Base-by-base conservation (phyloP, 2,329 filamentous ascomycete genomes). In the Diplocarpon rosae region DNA sequence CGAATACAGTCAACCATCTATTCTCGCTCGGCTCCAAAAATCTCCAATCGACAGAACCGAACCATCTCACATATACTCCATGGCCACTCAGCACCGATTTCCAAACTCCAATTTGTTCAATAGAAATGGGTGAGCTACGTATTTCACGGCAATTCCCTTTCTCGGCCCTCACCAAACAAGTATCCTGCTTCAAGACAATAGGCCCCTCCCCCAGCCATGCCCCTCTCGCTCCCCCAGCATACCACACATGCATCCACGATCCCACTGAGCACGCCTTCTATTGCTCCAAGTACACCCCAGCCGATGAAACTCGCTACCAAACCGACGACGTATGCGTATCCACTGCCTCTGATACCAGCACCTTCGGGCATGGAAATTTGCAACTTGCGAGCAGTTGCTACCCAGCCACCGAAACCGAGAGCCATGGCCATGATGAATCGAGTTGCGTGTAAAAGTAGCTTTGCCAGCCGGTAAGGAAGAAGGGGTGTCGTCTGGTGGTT, bases 391-490 rank as follows among this genome's bases (percentile, higher is more conserved):
- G 92, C 89, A 30, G 89, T 94, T 37, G 86, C 84, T 8, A 96
- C 86, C 92, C 92, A 98, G n/a, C 87, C 90, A 3, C 85, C 89
- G 58, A 96, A 94, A 1, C 90, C 90, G 27, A 98, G 75, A 0
- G 81, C 85, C 37, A 89, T 78, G 0, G 87, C 86, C 78, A 95
- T 94, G 58, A 95, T 84, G 61, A 90, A 85, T 14, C 90, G 79
- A 1, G 88, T 92, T 2, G 90, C 87, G 55, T 95, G 86, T 3
- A 98, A 76, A 7, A 98, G 75, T 24, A 96, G 73, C 63, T 95
- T 96, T 1, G 92, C 85, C 8, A 96, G 78, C 4, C 86, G 79
- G 62, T 96, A 98, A 0, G 92, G 84, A 17, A 92, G 69, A n/a
- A 95, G 70, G 1, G 79, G 71, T 1, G 65, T 58, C 37, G 69